Evolutionary conservation across 176 grass and related monocot species (phyloP).

Genomic region (Pontederia crassipes): DNA sequence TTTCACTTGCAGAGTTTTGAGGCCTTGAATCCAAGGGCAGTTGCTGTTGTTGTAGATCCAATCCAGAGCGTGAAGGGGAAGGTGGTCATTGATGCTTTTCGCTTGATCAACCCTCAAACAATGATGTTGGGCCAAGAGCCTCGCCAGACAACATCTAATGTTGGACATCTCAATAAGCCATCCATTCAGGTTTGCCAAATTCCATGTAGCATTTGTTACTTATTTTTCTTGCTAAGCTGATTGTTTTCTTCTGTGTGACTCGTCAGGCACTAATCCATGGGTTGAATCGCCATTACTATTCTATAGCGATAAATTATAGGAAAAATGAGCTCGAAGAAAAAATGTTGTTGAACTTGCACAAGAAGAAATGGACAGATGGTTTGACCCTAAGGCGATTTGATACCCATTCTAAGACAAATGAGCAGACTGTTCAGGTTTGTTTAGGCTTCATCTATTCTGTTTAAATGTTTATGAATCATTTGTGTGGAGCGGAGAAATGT

Average conservation of each 20-base stretch:
- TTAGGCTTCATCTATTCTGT: background rate
- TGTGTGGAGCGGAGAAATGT: background rate
- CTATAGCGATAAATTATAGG: slow-evolving; percentile 95
- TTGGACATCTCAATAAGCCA: slow-evolving; percentile 97
- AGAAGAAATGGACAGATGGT: slow-evolving; percentile 99
- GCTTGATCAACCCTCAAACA: slow-evolving; percentile 95
- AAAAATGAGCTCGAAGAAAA: slow-evolving; percentile 99
- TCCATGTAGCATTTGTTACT: background rate
- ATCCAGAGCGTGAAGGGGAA: slow-evolving; percentile 99
- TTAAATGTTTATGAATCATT: background rate
- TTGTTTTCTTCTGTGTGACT: slow-evolving; percentile 2
- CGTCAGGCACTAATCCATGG: slow-evolving; percentile 85
- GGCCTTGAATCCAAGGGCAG: slow-evolving; percentile 88
- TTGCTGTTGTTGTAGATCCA: slow-evolving; percentile 93
- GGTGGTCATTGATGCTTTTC: slow-evolving; percentile 98
- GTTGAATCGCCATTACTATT: slow-evolving; percentile 95
- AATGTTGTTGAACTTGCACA: slow-evolving; percentile 90
- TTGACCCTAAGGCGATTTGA: slow-evolving; percentile 73
- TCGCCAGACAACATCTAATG: slow-evolving; percentile 91
- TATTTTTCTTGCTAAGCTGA: slow-evolving; percentile 5
- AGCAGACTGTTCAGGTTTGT: slow-evolving; percentile 80
- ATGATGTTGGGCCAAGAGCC: slow-evolving; percentile 99
- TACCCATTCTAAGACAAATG: slow-evolving; percentile 77
- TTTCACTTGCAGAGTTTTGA: slow-evolving; percentile 80
- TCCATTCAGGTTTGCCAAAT: slow-evolving; percentile 68